These are phyloP conservation scores for Aspergillus bertholletiae DNA, from an alignment of 495 filamentous ascomycete genomes.

Conservation along the genomic window DNA sequence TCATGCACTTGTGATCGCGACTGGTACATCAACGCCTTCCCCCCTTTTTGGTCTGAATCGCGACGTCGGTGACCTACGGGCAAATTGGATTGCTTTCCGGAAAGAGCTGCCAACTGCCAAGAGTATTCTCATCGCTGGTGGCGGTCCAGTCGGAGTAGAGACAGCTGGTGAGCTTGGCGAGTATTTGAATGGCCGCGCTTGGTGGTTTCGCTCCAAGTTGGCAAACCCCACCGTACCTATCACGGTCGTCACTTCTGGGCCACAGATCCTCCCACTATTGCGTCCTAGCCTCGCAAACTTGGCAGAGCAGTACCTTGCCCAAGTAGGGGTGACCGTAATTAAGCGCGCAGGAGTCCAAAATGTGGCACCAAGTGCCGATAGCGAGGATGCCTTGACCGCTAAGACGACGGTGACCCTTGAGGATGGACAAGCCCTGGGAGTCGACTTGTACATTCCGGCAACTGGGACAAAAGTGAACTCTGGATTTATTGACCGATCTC, in stretches of 20 bases:
- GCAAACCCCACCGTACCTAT: slow-evolving; percentile 37
- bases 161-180: slow-evolving; percentile 51
- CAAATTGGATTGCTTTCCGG: slow-evolving; percentile 34
- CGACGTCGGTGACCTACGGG: slow-evolving; percentile 11
- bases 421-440: slow-evolving; percentile 32
- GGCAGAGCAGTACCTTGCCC: slow-evolving; percentile 39
- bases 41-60: slow-evolving; percentile 26
- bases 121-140: slow-evolving; percentile 42
- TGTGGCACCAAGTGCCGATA: slow-evolving; percentile 18
- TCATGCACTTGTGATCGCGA: slow-evolving; percentile 43
- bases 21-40: slow-evolving; percentile 30
- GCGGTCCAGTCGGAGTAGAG: slow-evolving; percentile 40
- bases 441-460: slow-evolving; percentile 50
- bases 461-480: slow-evolving; percentile 45
- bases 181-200: slow-evolving; percentile 40
- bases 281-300: slow-evolving; percentile 30
- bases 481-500: slow-evolving; percentile 27
- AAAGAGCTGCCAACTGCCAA: slow-evolving; percentile 34
- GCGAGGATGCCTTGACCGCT: slow-evolving; percentile 14
- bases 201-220: slow-evolving; percentile 24
- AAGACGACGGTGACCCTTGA: slow-evolving; percentile 29
- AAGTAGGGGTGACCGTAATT: slow-evolving; percentile 41
- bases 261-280: slow-evolving; percentile 44
- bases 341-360: slow-evolving; percentile 29
- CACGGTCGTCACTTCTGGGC: slow-evolving; percentile 36